phyloP scores from a whole-genome alignment of 192 early-diverging fungal species.

The Umbelopsis isabellina region DNA sequence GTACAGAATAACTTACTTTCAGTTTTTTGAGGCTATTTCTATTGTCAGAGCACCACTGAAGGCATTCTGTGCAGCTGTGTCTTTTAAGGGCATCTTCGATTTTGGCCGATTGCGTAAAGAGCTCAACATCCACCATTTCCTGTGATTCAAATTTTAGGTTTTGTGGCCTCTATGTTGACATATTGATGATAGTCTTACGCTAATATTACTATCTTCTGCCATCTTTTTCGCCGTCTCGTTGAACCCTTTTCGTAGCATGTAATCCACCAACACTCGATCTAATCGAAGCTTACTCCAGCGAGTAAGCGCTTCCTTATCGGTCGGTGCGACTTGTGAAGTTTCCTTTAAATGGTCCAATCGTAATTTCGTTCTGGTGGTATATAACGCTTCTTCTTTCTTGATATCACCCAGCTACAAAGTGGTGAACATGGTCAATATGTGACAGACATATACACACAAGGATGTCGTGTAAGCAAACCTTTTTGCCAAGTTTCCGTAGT shows the following conservation, averaged over 20 bases:
- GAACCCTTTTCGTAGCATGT: slow-evolving; percentile 89
- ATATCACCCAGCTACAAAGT: slow-evolving; percentile 63
- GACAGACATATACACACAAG: not conserved
- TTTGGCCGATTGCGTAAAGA: slow-evolving; percentile 82
- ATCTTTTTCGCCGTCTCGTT: slow-evolving; percentile 74
- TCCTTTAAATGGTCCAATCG: slow-evolving; percentile 81
- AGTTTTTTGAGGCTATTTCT: slow-evolving; percentile 85
- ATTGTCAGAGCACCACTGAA: slow-evolving; percentile 97
- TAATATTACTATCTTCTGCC: slow-evolving; percentile 60
- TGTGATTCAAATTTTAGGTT: slow-evolving; percentile 31
- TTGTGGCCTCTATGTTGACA: not conserved
- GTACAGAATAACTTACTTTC: slow-evolving; percentile 54
- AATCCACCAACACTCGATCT: slow-evolving; percentile 92
- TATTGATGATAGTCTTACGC: slow-evolving; percentile 48
- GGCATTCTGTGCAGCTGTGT: slow-evolving; percentile 83
- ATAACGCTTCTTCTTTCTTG: slow-evolving; percentile 74
- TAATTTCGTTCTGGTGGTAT: slow-evolving; percentile 68
- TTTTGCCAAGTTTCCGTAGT: slow-evolving; percentile 48
- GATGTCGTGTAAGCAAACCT: not conserved
- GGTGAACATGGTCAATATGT: not conserved
- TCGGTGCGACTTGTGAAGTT: slow-evolving; percentile 62
- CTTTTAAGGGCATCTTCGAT: slow-evolving; percentile 80
- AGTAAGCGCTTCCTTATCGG: slow-evolving; percentile 73
- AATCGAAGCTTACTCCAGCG: slow-evolving; percentile 87
- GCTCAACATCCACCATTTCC: slow-evolving; percentile 87